phyloP scores from a whole-genome alignment of 805 yeast genomes.

The Myxozyma lipomycoides region DNA sequence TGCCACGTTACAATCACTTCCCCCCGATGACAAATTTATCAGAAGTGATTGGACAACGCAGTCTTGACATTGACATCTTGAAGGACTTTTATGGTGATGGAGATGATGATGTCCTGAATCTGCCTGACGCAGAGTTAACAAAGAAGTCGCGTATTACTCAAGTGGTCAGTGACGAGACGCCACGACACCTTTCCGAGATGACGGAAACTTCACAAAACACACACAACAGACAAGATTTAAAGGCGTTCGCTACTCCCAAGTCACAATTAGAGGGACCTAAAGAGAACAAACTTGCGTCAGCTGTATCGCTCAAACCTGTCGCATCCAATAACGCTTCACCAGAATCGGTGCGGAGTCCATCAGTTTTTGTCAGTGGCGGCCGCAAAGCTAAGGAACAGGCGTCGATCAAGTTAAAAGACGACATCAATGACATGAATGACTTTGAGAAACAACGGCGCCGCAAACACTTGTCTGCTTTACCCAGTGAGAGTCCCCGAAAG shows the following conservation, averaged over 20 bases:
- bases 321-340: background rate
- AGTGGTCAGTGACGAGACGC: background rate
- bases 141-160: background rate
- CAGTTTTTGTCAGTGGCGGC: constrained; percentile 10
- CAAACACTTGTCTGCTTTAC: constrained; percentile 36
- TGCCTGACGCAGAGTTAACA: constrained; percentile 8
- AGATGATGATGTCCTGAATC: constrained; percentile 14
- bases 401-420: constrained; percentile 58
- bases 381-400: constrained; percentile 62
- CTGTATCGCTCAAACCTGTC: background rate
- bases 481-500: background rate
- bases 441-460: constrained; percentile 54
- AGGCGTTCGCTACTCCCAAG: background rate
- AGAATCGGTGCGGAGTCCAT: background rate
- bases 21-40: constrained; percentile 44
- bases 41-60: constrained; percentile 52
- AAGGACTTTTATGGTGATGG: constrained; percentile 39
- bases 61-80: constrained; percentile 44
- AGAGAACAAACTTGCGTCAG: background rate
- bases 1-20: constrained; percentile 48
- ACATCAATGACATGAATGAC: constrained; percentile 63
- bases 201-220: background rate
- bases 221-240: background rate
- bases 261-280: background rate
- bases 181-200: background rate